These are phyloP conservation scores for Apiospora aurea DNA, from an alignment of 2,329 filamentous ascomycete species.

Conservation along the genomic window DNA sequence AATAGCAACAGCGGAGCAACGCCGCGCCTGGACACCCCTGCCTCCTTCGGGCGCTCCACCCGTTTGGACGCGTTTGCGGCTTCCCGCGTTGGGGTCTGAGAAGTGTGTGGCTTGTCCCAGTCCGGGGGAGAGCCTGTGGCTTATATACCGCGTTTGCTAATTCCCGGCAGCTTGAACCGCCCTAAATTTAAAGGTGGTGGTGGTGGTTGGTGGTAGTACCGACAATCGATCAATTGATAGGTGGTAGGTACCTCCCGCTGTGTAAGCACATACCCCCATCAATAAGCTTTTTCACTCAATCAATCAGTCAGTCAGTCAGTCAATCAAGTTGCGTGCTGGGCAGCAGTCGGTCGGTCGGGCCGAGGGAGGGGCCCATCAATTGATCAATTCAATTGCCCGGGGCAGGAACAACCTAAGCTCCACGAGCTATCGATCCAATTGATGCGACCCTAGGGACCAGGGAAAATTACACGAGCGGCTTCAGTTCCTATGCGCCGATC, in stretches of 20 bases:
- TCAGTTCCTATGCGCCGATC: not conserved
- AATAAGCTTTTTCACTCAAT: not conserved
- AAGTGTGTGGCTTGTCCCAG: conserved; percentile 2
- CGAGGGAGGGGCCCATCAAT: not conserved
- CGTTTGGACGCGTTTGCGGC: conserved; percentile 10
- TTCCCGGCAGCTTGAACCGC: conserved; percentile 9
- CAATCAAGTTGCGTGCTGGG: not conserved
- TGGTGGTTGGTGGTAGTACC: not conserved
- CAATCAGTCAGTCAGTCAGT: not conserved
- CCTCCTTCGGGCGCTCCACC: not conserved
- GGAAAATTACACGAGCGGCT: conserved; percentile 22
- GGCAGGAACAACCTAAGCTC: conserved; percentile 27
- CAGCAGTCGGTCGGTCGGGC: not conserved
- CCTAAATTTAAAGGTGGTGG: conserved; percentile 10
- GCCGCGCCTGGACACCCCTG: conserved; percentile 25
- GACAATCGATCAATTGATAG: not conserved
- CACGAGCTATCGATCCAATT: conserved; percentile 21
- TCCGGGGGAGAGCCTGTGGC: conserved; percentile 3
- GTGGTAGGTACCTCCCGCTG: not conserved
- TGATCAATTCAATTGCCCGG: conserved; percentile 14
- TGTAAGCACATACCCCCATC: no score
- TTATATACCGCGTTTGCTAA: not conserved
- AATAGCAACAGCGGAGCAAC: conserved; percentile 66
- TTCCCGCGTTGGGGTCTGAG: conserved; percentile 18
- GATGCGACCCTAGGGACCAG: conserved; percentile 8